A percentile compares a stretch with the other conserved stretches of the same genome.
These are phyloP conservation scores for Tulasnella sp. DNA, from an alignment of 768 basidiomycete genomes.

Conservation along the genomic window DNA sequence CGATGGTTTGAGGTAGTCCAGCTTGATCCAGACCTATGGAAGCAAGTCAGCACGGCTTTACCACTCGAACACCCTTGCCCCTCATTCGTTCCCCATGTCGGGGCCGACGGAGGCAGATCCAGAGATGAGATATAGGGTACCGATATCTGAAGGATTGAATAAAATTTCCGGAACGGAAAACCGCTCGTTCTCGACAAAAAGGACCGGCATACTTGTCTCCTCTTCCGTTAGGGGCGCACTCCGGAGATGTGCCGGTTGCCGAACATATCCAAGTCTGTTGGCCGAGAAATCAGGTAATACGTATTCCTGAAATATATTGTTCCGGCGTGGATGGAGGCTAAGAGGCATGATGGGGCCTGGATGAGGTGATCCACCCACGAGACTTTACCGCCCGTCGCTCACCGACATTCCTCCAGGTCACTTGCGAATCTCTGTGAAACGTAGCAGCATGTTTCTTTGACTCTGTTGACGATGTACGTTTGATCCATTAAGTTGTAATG, in stretches of 20 bases:
- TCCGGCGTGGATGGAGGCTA: conserved; percentile 60
- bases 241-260: conserved; percentile 47
- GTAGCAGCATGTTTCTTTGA: conserved; percentile 90
- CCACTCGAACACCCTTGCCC: background rate
- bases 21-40: conserved; percentile 72
- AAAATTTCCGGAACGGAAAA: conserved; percentile 92
- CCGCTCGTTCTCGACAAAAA: conserved; percentile 88
- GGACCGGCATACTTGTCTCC: conserved; percentile 50
- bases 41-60: background rate
- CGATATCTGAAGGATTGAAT: conserved; percentile 89
- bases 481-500: conserved; percentile 99
- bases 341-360: background rate
- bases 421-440: conserved; percentile 67
- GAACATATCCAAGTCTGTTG: conserved; percentile 49
- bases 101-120: background rate
- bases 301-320: conserved; percentile 83
- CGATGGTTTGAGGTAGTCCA: conserved; percentile 76
- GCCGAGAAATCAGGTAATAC: conserved; percentile 83
- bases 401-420: conserved; percentile 83
- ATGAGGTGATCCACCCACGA: background rate
- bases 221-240: background rate
- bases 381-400: conserved; percentile 42
- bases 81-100: background rate
- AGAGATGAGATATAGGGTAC: conserved; percentile 48
- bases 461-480: conserved; percentile 89